Conservation (phyloP, 495 filamentous ascomycete species). For the Neurospora africana region DNA sequence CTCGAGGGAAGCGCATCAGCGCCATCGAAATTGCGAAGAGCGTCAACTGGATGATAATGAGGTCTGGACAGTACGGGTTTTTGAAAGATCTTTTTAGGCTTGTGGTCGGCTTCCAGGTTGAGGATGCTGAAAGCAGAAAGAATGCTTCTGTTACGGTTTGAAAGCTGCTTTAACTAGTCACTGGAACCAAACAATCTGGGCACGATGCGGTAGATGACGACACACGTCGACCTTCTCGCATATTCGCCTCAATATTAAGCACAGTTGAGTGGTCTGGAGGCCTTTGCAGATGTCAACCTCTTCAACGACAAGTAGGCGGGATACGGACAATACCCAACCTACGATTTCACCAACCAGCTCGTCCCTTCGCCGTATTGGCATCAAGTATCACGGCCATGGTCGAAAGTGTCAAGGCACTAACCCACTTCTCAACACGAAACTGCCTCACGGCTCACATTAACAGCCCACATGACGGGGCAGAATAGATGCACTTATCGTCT, state of each 20-base stretch:
- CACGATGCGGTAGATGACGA: neutral
- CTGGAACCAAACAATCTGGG: neutral
- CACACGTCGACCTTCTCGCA: neutral
- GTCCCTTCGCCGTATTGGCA: neutral
- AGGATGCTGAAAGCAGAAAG: conserved; percentile 55
- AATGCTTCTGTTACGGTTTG: conserved; percentile 38
- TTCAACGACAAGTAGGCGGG: neutral
- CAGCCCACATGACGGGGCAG: neutral
- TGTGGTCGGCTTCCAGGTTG: conserved; percentile 74
- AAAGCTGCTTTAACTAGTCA: neutral
- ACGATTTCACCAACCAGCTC: neutral
- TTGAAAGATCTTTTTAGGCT: conserved; percentile 68
- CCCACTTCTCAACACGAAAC: neutral
- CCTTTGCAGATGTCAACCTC: neutral
- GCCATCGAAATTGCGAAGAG: conserved; percentile 66
- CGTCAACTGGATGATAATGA: conserved; percentile 56
- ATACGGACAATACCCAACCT: neutral
- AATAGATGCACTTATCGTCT: neutral
- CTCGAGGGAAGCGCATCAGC: conserved; percentile 45
- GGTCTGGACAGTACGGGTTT: conserved; percentile 51
- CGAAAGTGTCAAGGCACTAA: neutral
- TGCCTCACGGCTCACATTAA: neutral
- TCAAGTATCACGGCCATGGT: neutral
- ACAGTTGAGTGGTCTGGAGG: neutral
- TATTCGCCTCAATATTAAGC: neutral